phyloP scores from a whole-genome alignment of 73 alveolate genomes.

The Tetrahymena elliotti region DNA sequence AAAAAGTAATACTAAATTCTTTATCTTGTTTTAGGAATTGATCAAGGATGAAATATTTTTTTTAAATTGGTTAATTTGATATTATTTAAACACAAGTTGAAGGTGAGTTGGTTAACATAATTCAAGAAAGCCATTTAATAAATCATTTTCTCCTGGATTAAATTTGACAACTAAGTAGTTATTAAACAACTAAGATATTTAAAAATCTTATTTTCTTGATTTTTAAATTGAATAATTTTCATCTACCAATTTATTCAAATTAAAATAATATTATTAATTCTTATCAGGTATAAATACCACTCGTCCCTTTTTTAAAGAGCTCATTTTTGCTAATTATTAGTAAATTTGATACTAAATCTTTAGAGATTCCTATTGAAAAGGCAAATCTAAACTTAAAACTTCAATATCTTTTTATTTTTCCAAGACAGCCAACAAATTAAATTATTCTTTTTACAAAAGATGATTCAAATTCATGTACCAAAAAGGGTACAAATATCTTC shows the following conservation, averaged over 20 bases:
- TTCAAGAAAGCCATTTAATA: background rate
- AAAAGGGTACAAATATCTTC: too few relatives aligned
- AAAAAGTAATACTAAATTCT: background rate
- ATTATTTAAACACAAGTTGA: background rate
- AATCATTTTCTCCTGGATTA: background rate
- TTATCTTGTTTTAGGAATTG: background rate
- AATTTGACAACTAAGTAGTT: background rate
- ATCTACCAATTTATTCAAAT: background rate
- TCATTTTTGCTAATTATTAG: background rate
- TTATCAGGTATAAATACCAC: background rate
- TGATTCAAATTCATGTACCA: background rate
- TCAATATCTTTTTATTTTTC: too few relatives aligned
- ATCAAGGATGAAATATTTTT: background rate
- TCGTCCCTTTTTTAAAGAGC: background rate
- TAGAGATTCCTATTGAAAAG: background rate
- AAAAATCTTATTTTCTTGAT: background rate
- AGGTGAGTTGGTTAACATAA: background rate
- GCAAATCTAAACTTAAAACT: too few relatives aligned
- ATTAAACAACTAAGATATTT: background rate
- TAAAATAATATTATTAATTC: background rate
- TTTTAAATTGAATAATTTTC: background rate
- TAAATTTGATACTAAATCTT: background rate
- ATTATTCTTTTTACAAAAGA: background rate
- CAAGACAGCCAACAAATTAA: background rate
- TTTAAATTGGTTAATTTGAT: background rate